Base-by-base conservation (phyloP, 2,329 filamentous ascomycete species). In the Pseudogymnoascus sp. region DNA sequence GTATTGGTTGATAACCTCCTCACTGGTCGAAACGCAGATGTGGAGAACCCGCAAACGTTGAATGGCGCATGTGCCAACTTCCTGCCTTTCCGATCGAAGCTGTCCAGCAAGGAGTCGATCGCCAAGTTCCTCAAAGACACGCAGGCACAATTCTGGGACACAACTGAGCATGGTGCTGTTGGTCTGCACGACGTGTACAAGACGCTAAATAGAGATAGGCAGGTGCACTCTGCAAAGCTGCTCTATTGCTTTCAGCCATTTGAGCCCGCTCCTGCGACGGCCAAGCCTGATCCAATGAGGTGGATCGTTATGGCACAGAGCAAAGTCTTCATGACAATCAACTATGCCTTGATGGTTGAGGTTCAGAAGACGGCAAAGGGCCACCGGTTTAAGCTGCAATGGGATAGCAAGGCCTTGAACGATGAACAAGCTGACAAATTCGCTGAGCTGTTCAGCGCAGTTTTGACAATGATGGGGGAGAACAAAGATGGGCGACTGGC, bases 51-150 rank as follows among this genome's bases (percentile, higher is more conserved):
- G 4, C 75, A 78, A 61, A 64, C 64, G 35, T 74, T 77, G 67
- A 74, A 74, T 65, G 75, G 76, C 19, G 74, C 70, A 1, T 70
- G 70, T 47, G 75, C 75, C 28, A 57, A 77, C 67, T 77, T 78
- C 65, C 67, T 76, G 9, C 74, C 74, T 1, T 66, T 75, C 60
- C 71, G 72, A n/a, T 65, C 66, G 2, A 26, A 31, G 2, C 60
- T 73, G 28, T 60, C 64, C 11, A 23, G 28, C 7, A 38, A 65
- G 8, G 61, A 47, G 13, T 47, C 61, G 1, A 33, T 72, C 5
- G 23, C 42, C 0, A 62, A 63, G 3, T 67, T 71, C 61, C 67
- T 74, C 2, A 61, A 66, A 4, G 62, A 65, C 13, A 72, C 71
- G 6, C 70, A 72, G 62, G 62, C 63, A 13, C 44, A 63, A 1